Base-by-base conservation (phyloP, 1,139 yeast genomes). In the Pichia cactophila region DNA sequence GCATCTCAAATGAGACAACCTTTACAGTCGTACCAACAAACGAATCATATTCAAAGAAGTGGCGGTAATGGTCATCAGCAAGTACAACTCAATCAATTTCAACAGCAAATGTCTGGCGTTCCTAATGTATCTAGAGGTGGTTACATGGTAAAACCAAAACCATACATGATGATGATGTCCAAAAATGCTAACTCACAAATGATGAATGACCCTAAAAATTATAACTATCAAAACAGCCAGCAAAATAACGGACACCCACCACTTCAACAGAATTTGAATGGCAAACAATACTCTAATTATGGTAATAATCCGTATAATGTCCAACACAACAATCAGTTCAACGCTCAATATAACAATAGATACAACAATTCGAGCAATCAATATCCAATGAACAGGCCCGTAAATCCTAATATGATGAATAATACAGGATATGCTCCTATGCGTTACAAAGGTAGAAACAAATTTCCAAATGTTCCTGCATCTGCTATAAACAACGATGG, bases 401-500 rank as follows among this genome's bases (percentile, higher is more conserved):
- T 31, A 26, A 41, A 20, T 16, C 39, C 44, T 33, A 36, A 37
- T 14, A 23, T n/a, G 7, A 41, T 12, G 7, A 31, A 31, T 14
- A 31, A 31, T 12, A 5, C 35, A 12, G 38, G 42, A 12, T 50
- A 46, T 41, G 43, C 46, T 23, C 52, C 54, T 17, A 51, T 49
- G 52, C 46, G 33, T 31, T 43, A 51, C 33, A 51, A 45, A 37
- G 17, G 23, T 26, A 39, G 40, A 11, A 44, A 40, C 26, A 49
- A 44, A 14, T 33, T 44, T 11, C 20, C 48, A 26, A 39, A 45
- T n/a, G 23, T 52, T 10, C 52, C 56, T 9, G 33, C 51, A n/a
- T 43, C 55, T 14, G 33, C 52, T 8, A 42, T 46, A 7, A 9
- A 45, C 5, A 45, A 47, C 23, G 63, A 60, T 48, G 58, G 64